Conservation (phyloP, 805 yeast genomes). For the Saccharomycopsis sp. region DNA sequence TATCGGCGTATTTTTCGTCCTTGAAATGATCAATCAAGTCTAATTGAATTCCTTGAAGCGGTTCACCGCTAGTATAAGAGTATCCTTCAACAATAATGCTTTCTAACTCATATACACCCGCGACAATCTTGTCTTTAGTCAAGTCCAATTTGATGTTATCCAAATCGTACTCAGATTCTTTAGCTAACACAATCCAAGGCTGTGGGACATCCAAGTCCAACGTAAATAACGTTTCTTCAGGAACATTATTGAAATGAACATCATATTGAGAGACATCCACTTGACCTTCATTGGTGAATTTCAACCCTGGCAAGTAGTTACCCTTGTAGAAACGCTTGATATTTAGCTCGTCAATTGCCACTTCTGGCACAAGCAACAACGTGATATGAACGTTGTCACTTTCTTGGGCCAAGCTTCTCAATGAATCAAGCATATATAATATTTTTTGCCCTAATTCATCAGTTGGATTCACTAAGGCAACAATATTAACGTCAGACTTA, state of each 20-base stretch:
- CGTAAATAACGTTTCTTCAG: conserved; percentile 46
- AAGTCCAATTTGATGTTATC: conserved; percentile 49
- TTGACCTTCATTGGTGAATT: conserved; percentile 28
- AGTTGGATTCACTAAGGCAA: conserved; percentile 65
- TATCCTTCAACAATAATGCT: conserved; percentile 61
- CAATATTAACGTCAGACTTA: conserved; percentile 40
- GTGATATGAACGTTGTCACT: conserved; percentile 41
- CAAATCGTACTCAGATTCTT: conserved; percentile 49
- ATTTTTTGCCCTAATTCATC: conserved; percentile 62
- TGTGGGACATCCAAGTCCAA: conserved; percentile 54
- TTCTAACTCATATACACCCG: conserved; percentile 45
- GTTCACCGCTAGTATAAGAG: conserved; percentile 41
- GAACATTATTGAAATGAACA: conserved; percentile 41
- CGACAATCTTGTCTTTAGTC: conserved; percentile 30
- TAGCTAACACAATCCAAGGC: conserved; percentile 60
- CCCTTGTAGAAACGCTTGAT: conserved; percentile 57
- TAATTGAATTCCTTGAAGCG: conserved; percentile 47
- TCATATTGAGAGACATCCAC: conserved; percentile 6
- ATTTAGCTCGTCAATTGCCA: conserved; percentile 32
- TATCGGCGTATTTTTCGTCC: conserved; percentile 36
- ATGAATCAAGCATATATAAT: conserved; percentile 39
- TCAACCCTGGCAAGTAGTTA: conserved; percentile 31
- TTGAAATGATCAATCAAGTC: conserved; percentile 13
- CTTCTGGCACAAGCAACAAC: conserved; percentile 54
- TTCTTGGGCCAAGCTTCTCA: conserved; percentile 33